Percentiles rank a stretch among this genome's conserved stretches.
Evolutionary conservation across 2,329 filamentous ascomycete species (phyloP).

Genomic region (Fusarium goolgardi): DNA sequence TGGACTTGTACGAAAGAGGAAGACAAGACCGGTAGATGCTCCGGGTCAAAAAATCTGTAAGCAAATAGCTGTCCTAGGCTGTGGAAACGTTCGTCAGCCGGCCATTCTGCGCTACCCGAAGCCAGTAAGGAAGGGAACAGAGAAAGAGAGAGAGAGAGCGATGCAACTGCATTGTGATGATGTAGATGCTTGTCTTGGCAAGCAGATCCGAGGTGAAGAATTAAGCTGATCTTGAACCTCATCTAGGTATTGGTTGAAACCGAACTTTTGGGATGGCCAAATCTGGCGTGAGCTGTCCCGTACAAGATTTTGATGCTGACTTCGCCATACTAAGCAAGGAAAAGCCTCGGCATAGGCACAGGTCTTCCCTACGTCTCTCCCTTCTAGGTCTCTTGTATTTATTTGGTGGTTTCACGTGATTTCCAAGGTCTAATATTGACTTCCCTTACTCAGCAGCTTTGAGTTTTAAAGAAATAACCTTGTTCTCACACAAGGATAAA

Average conservation of each 20-base stretch:
- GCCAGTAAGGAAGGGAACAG: background rate
- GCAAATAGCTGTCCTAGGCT: background rate
- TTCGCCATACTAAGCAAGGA: too few species aligned
- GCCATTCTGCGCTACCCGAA: background rate
- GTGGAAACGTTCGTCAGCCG: background rate
- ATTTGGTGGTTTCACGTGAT: too few species aligned
- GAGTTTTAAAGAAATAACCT: too few species aligned
- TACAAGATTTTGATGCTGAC: too few species aligned
- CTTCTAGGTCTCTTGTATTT: too few species aligned
- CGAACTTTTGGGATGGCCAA: background rate
- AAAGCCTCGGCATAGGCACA: too few species aligned
- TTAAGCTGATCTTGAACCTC: background rate
- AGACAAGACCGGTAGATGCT: background rate
- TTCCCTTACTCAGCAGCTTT: too few species aligned
- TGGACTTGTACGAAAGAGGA: slow-evolving; percentile 6
- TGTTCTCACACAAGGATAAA: too few species aligned
- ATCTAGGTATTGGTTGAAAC: background rate
- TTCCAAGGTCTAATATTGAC: too few species aligned
- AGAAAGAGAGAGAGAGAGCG: background rate
- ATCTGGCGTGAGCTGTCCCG: background rate
- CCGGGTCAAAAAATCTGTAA: background rate
- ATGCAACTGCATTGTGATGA: background rate
- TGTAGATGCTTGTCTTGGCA: background rate
- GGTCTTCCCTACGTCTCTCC: too few species aligned
- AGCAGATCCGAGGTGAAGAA: background rate